Percentiles rank a stretch among this genome's conserved stretches.
Evolutionary conservation across 345 rosid species (phyloP).

Genomic region (Dimocarpus longan): DNA sequence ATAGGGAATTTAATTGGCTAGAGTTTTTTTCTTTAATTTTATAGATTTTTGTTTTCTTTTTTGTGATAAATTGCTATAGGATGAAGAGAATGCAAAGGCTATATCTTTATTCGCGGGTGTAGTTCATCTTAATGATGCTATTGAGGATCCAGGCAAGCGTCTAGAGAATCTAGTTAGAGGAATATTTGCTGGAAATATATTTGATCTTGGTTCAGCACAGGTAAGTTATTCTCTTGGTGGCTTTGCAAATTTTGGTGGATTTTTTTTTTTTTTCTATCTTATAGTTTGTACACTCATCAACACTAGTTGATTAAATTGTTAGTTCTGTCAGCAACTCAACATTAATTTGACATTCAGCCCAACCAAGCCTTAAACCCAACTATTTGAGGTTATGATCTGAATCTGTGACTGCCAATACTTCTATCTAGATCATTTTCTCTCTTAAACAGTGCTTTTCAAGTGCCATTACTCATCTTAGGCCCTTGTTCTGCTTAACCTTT

Average conservation of each 20-base stretch:
- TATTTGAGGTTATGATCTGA: neutral
- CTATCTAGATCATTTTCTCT: neutral
- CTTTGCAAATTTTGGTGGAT: conserved; percentile 16
- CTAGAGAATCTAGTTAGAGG: conserved; percentile 82
- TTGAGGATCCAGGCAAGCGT: conserved; percentile 66
- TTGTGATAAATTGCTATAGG: conserved; percentile 43
- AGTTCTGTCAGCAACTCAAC: neutral
- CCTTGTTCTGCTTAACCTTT: neutral
- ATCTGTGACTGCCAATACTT: neutral
- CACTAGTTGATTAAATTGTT: neutral
- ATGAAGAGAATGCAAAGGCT: conserved; percentile 98
- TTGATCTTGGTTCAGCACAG: conserved; percentile 98
- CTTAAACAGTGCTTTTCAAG: neutral
- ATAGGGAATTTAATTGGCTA: neutral
- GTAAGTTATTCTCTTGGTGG: conserved; percentile 36
- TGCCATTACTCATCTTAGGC: neutral
- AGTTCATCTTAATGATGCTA: conserved; percentile 67
- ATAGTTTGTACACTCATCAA: conserved; percentile 5
- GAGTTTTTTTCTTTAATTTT: neutral
- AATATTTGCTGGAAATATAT: conserved; percentile 95
- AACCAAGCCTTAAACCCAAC: conserved; percentile 1
- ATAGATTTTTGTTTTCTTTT: neutral
- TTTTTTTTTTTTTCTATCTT: neutral
- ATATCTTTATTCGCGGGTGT: conserved; percentile 79
- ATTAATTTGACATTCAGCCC: neutral